Evolutionary conservation across 495 filamentous ascomycete genomes (phyloP).

Genomic region (Lepraria neglecta): DNA sequence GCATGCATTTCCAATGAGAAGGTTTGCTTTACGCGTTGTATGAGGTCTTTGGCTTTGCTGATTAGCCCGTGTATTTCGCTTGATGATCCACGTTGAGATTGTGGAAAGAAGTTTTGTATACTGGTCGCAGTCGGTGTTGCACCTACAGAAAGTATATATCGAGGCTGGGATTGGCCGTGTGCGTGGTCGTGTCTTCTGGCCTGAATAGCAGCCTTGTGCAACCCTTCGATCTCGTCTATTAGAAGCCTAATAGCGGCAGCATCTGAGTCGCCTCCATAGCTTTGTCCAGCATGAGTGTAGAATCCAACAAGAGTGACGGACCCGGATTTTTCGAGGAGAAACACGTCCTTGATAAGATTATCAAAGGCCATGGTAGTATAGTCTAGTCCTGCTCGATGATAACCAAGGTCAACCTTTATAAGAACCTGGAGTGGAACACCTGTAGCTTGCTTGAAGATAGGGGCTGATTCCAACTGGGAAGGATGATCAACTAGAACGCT

Average conservation of each 20-base stretch:
- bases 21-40: constrained; percentile 24
- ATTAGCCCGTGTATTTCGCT: neutral
- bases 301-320: constrained; percentile 52
- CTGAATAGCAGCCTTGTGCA: constrained; percentile 43
- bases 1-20: constrained; percentile 62
- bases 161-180: constrained; percentile 20
- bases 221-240: constrained; percentile 52
- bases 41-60: constrained; percentile 5
- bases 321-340: constrained; percentile 38
- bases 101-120: constrained; percentile 39
- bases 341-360: constrained; percentile 44
- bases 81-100: neutral
- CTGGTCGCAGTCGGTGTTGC: constrained; percentile 74
- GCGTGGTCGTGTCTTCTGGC: constrained; percentile 28
- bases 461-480: constrained; percentile 48
- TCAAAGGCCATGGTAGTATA: constrained; percentile 46
- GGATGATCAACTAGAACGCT: constrained; percentile 69
- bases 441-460: constrained; percentile 34
- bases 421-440: constrained; percentile 50
- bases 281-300: constrained; percentile 76
- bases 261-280: constrained; percentile 50
- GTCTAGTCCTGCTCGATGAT: constrained; percentile 65
- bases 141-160: constrained; percentile 64
- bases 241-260: constrained; percentile 53
- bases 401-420: constrained; percentile 74